A percentile compares a stretch with the other conserved stretches of the same genome.
Evolutionary conservation across 345 rosid genomes (phyloP).

Genomic region (Sisymbrium irio): DNA sequence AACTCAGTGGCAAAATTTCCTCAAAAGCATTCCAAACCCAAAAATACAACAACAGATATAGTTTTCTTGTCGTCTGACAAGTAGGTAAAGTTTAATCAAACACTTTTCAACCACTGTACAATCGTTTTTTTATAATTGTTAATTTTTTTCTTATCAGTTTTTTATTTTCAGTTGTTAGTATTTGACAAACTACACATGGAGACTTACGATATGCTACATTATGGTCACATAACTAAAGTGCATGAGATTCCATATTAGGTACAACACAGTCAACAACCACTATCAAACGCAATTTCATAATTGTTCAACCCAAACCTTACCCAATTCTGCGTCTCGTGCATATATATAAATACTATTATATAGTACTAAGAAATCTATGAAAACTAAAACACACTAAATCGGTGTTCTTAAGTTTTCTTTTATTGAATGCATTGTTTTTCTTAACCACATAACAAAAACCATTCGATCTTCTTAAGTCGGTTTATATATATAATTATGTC

Average conservation of each 20-base stretch:
- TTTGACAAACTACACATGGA: background rate
- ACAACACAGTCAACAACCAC: conserved; percentile 29
- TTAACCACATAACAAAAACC: too few relatives aligned
- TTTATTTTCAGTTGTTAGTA: background rate
- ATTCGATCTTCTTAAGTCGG: background rate
- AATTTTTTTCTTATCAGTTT: background rate
- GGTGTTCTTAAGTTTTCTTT: too few relatives aligned
- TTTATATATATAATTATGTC: conserved; percentile 11
- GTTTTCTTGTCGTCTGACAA: background rate
- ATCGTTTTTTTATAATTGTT: background rate
- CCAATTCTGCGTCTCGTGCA: conserved; percentile 16
- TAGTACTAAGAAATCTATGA: background rate
- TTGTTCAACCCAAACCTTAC: conserved; percentile 34
- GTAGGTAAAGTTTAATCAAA: background rate
- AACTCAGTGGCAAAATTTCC: too few relatives aligned
- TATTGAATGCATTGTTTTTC: too few relatives aligned
- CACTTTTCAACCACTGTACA: background rate
- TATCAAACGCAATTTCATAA: conserved; percentile 20
- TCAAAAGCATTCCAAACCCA: too few relatives aligned
- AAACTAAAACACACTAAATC: background rate
- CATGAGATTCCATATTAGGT: conserved; percentile 31
- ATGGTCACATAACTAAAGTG: background rate
- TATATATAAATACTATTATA: background rate
- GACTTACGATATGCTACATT: background rate
- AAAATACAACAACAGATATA: too few relatives aligned